A percentile compares a stretch with the other conserved stretches of the same genome.
Conservation (phyloP, 352 stramenopile genomes). For the Phytopythium montanum region DNA sequence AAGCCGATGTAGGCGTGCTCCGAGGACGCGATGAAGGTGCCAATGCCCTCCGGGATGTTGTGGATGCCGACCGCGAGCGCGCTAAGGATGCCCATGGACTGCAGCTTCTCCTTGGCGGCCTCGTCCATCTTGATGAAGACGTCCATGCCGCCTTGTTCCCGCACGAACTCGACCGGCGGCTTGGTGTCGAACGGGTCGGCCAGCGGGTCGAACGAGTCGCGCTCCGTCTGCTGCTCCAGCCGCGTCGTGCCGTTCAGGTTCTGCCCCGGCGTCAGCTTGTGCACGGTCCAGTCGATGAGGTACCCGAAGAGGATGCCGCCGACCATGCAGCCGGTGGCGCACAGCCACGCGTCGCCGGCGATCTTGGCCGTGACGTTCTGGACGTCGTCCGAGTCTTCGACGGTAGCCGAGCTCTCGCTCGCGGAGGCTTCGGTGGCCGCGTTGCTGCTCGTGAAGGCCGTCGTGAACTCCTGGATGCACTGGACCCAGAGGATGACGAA, state of each 20-base stretch:
- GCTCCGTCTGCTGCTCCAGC: constrained; percentile 18
- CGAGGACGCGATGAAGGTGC: constrained; percentile 91
- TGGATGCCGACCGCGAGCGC: constrained; percentile 94
- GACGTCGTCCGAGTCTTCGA: constrained; percentile 4
- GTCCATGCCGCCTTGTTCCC: constrained; percentile 29
- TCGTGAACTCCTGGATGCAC: constrained; percentile 33
- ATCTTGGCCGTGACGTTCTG: constrained; percentile 16
- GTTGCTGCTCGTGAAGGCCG: constrained; percentile 31
- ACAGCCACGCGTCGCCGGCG: constrained; percentile 56
- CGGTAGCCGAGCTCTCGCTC: no score
- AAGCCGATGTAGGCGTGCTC: constrained; percentile 86
- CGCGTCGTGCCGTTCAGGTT: constrained; percentile 26
- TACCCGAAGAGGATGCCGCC: constrained; percentile 71
- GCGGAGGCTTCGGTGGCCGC: no score
- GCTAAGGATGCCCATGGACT: constrained; percentile 89
- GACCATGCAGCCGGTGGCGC: constrained; percentile 84
- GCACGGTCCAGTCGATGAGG: constrained; percentile 41
- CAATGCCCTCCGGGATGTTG: constrained; percentile 97
- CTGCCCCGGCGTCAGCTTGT: constrained; percentile 32
- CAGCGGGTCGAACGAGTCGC: constrained; percentile 28
- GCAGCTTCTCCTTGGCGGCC: constrained; percentile 48
- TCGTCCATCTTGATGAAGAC: constrained; percentile 41
- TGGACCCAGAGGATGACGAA: constrained; percentile 68
- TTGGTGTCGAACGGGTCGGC: constrained; percentile 25
- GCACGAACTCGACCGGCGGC: constrained; percentile 49